Evolutionary conservation across 2,329 filamentous ascomycete genomes (phyloP), one percentile per base, ranked within the genome.

Genomic region (Penicillium sumatraense): DNA sequence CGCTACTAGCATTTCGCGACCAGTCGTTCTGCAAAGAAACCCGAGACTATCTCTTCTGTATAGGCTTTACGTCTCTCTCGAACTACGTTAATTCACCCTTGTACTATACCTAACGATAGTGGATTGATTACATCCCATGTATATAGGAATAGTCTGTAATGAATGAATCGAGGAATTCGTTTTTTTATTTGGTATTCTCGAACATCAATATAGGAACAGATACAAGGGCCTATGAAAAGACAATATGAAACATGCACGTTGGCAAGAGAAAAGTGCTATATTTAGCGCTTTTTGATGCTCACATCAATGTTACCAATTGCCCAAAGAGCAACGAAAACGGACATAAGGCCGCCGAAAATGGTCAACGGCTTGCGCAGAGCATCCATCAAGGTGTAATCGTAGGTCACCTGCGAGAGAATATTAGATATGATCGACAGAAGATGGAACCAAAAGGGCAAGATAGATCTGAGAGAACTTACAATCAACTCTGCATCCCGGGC

Each of bases 341-440:
- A 79, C 62, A 96, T 71, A 59, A 89, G 77, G 65, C 89, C 91
- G 27, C 80, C 79, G 61, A 95, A 91, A 57, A 98, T 84, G 21
- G 93, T 86, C 18, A 96, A 63, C 1, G 95, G 95, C 80, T 99
- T 99, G 68, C 92, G 86, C 66, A 96, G 84, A 35, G 84, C 86
- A 24, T 90, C 89, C 2, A 82, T 71, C 62, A 89, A 81, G 1
- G 93, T 85, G 70, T 95, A 91, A 60, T 96, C 90, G 74, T 99
- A 99, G 2, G 89, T 89, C 50, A 98, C 72, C 77, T 82, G 51
- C 4, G 40, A 18, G 40, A 18, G 3, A 16, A 2, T 26, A 14
- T 44, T 44, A 44, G 24, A 10, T 41, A 2, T 20, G 3, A 23
- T 26, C 36, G 53, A 36, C n/a, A 26, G 36, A 16, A 48, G 31